A percentile compares a stretch with the other conserved stretches of the same genome.
These are phyloP conservation scores for Nannochloropsis gaditana DNA, from an alignment of 108 stramenopile genomes.

Conservation along the genomic window DNA sequence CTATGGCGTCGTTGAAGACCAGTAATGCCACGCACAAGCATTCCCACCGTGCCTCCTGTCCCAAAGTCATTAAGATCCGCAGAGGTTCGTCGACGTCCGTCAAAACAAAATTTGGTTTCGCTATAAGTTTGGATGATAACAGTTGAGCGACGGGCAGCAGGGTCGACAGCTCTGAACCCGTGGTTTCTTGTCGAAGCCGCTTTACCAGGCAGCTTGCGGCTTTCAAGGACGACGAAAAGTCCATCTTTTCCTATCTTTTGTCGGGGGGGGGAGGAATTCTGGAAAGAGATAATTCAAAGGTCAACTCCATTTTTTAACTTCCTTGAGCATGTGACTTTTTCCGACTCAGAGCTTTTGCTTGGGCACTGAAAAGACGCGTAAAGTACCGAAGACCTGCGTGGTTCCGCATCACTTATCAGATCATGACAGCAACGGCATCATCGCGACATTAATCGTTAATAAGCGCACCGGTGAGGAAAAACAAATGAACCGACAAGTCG, in stretches of 20 bases:
- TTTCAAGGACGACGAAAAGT: slow-evolving; percentile 13
- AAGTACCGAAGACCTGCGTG: too few species aligned
- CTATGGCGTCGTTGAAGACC: not conserved
- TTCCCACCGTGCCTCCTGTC: not conserved
- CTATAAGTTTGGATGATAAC: not conserved
- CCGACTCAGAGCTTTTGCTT: too few species aligned
- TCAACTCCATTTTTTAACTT: too few species aligned
- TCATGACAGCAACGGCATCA: too few species aligned
- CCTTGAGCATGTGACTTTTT: too few species aligned
- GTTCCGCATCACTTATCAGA: too few species aligned
- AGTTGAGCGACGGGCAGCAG: slow-evolving; percentile 1
- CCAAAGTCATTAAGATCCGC: not conserved
- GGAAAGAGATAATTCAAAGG: too few species aligned
- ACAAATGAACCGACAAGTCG: too few species aligned
- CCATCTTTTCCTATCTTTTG: not conserved
- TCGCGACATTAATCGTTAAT: too few species aligned
- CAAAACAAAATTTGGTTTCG: not conserved
- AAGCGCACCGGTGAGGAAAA: too few species aligned
- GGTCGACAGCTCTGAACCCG: not conserved
- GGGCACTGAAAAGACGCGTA: too few species aligned
- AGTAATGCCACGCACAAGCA: not conserved
- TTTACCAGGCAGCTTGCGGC: not conserved
- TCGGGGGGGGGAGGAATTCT: too few species aligned
- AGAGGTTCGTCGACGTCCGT: not conserved
- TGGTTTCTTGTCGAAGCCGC: not conserved